A percentile compares a stretch with the other conserved stretches of the same genome.
Conservation (phyloP, 148 eudicot species). For the Vaccinium vitisidaea region DNA sequence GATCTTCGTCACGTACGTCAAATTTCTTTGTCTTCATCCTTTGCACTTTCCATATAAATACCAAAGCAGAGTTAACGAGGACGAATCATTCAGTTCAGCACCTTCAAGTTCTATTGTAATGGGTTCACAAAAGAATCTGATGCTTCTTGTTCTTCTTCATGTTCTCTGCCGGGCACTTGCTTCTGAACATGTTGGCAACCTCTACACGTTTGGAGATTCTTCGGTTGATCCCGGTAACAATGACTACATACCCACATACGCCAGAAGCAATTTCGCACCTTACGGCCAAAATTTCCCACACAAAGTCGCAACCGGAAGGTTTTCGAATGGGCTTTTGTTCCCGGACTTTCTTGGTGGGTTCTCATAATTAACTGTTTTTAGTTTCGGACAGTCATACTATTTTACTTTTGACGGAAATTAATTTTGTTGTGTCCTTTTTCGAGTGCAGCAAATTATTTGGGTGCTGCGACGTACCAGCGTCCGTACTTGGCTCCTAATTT, state of each 20-base stretch:
- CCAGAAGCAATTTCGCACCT: slow-evolving; percentile 10
- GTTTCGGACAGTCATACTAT: background rate
- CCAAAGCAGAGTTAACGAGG: no score
- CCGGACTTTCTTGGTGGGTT: slow-evolving; percentile 18
- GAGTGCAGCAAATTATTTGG: slow-evolving; percentile 2
- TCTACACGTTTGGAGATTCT: slow-evolving; percentile 16
- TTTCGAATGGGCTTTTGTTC: slow-evolving; percentile 12
- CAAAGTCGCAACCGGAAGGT: background rate
- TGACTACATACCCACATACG: background rate
- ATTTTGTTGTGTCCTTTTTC: background rate
- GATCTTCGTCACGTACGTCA: no score
- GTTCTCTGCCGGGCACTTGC: no score
- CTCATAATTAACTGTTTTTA: no score
- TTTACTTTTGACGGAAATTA: background rate
- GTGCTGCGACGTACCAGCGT: background rate
- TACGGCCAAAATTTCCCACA: background rate
- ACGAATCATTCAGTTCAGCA: no score
- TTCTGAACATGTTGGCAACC: no score
- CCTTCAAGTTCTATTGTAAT: no score
- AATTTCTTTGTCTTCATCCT: no score
- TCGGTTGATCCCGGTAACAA: slow-evolving; percentile 19
- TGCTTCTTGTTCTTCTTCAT: no score
- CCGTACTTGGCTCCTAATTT: background rate
- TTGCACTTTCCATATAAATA: no score
- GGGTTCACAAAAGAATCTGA: no score